A percentile compares a stretch with the other conserved stretches of the same genome.
phyloP scores from a whole-genome alignment of 2,329 filamentous ascomycete species.

The Fusarium nurragi region DNA sequence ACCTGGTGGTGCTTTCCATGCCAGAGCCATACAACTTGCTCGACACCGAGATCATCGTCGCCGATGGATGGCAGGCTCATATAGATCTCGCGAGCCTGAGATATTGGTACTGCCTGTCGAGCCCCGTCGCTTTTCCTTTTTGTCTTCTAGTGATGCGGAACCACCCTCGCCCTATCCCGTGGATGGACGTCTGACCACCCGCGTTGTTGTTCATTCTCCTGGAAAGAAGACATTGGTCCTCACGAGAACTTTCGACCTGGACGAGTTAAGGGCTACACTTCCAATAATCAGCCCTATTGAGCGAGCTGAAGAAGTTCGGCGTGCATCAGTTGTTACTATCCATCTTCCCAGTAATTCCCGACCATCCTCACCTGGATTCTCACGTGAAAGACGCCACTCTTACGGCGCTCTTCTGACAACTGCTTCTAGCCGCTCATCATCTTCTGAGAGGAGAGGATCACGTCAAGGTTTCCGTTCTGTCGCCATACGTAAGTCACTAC shows the following conservation, averaged over 20 bases:
- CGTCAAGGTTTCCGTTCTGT: constrained; percentile 22
- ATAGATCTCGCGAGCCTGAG: constrained; percentile 32
- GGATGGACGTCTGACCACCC: constrained; percentile 39
- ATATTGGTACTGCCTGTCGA: constrained; percentile 43
- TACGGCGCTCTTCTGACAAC: constrained; percentile 4
- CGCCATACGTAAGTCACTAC: constrained; percentile 40
- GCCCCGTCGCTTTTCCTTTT: constrained; percentile 33
- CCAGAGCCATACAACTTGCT: constrained; percentile 39
- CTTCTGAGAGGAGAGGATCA: constrained; percentile 18
- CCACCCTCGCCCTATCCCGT: constrained; percentile 26
- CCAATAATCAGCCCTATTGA: constrained; percentile 47
- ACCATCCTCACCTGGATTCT: constrained; percentile 11
- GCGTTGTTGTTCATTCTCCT: constrained; percentile 45
- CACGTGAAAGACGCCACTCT: constrained; percentile 28
- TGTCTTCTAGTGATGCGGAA: constrained; percentile 17
- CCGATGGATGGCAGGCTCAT: constrained; percentile 24
- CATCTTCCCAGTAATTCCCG: constrained; percentile 10
- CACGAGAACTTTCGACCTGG: constrained; percentile 60
- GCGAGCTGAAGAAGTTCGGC: constrained; percentile 3
- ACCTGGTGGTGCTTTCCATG: constrained; percentile 20
- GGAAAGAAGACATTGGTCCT: constrained; percentile 59
- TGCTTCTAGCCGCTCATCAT: not conserved
- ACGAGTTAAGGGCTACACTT: constrained; percentile 58
- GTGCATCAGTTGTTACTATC: constrained; percentile 29
- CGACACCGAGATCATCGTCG: constrained; percentile 38